Percentiles rank a stretch among this genome's conserved stretches.
Conservation (phyloP, 2,329 filamentous ascomycete genomes). For the Leptographium wingfieldii region DNA sequence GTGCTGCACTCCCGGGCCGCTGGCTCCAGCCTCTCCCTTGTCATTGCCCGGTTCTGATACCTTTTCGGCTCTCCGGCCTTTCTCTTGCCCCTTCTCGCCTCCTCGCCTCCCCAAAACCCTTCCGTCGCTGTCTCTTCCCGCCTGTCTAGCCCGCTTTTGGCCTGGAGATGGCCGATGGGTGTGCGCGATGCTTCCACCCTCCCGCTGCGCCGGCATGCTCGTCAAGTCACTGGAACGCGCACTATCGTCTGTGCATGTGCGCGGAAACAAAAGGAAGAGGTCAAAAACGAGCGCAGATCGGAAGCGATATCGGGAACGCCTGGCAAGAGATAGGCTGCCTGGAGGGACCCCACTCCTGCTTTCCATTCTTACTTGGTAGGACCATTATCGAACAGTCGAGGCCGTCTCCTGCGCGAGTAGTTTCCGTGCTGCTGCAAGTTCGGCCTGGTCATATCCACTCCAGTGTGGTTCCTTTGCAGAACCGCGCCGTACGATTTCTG, state of each 20-base stretch:
- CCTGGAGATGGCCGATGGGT: neutral
- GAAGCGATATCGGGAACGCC: neutral
- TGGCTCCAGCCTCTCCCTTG: neutral
- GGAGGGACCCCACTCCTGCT: neutral
- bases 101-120: neutral
- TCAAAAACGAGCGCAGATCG: neutral
- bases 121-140: neutral
- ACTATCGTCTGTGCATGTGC: neutral
- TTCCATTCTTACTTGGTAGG: neutral
- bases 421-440: constrained; percentile 59
- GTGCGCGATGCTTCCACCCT: neutral
- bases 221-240: constrained; percentile 16
- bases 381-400: constrained; percentile 30
- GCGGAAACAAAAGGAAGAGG: neutral
- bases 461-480: constrained; percentile 49
- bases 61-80: neutral
- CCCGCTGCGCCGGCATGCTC: constrained; percentile 13
- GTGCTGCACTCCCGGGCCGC: neutral
- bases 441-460: constrained; percentile 59
- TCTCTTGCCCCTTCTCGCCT: neutral
- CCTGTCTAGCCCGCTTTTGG: neutral
- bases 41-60: neutral
- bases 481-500: constrained; percentile 59
- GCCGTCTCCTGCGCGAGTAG: constrained; percentile 45
- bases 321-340: neutral